Conservation (phyloP, 164 flowering plant species). For the Saururus chinensis region DNA sequence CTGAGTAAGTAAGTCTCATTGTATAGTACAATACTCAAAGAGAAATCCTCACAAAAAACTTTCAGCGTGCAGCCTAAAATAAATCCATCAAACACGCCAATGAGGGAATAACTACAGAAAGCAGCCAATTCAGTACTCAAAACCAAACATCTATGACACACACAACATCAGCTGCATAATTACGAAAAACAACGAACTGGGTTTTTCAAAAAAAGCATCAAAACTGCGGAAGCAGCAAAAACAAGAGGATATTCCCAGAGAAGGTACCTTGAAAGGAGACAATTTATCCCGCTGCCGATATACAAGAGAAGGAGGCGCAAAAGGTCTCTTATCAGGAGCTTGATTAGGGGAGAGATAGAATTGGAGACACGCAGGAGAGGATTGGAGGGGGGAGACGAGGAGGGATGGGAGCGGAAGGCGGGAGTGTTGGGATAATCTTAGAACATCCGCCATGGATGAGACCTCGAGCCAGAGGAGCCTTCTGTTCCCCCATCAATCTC, state of each 20-base stretch:
- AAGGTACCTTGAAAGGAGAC: constrained; percentile 18
- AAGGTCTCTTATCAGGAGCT: constrained; percentile 9
- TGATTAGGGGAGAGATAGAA: constrained; percentile 13
- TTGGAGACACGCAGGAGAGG: constrained; percentile 7
- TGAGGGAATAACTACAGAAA: background rate
- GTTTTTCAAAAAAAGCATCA: background rate
- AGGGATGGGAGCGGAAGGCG: constrained; percentile 10
- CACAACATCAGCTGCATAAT: background rate
- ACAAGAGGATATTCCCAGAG: background rate
- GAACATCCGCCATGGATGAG: constrained; percentile 40
- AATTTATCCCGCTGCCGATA: constrained; percentile 9
- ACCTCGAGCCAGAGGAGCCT: no score
- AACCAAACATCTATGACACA: background rate
- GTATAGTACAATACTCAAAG: no score
- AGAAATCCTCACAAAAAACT: no score
- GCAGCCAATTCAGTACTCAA: background rate
- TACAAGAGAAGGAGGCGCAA: constrained; percentile 5
- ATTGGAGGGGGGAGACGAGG: constrained; percentile 1
- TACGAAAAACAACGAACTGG: background rate
- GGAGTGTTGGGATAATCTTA: constrained; percentile 20
- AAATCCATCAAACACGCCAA: no score
- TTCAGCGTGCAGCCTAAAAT: no score
- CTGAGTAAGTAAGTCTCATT: background rate
- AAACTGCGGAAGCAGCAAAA: background rate
- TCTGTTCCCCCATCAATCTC: no score